Evolutionary conservation across 2,329 filamentous ascomycete species (phyloP).

Genomic region (Penicillium concentricum): DNA sequence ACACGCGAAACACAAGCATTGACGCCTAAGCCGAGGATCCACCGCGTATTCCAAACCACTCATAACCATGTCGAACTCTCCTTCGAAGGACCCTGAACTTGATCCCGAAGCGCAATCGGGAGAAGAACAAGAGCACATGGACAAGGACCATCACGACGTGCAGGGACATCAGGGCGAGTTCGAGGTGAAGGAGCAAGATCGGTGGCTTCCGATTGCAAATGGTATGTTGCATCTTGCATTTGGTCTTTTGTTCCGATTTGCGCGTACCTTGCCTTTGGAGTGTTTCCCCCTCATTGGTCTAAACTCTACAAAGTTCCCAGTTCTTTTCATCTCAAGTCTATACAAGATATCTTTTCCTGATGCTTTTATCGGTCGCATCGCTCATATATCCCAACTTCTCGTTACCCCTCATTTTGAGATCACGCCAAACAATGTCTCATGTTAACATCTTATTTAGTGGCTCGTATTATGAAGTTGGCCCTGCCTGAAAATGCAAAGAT

Average conservation of each 20-base stretch:
- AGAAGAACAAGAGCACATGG: conserved; percentile 88
- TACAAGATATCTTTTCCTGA: not conserved
- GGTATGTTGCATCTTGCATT: conserved; percentile 68
- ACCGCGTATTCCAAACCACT: conserved; percentile 39
- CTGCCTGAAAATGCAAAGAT: conserved; percentile 98
- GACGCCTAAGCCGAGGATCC: conserved; percentile 37
- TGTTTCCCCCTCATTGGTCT: conserved; percentile 25
- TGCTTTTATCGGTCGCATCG: not conserved
- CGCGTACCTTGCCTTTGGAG: conserved; percentile 48
- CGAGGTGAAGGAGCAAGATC: conserved; percentile 98
- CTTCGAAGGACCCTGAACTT: conserved; percentile 83
- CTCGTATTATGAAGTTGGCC: conserved; percentile 97
- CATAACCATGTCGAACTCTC: conserved; percentile 95
- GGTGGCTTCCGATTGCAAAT: conserved; percentile 99
- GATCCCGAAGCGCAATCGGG: conserved; percentile 92
- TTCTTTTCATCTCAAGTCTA: not conserved
- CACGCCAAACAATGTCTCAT: not conserved
- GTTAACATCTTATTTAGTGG: conserved; percentile 77
- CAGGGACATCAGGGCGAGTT: conserved; percentile 77
- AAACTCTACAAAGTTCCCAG: not conserved
- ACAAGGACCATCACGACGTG: conserved; percentile 63
- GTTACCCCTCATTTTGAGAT: not conserved
- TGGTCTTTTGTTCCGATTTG: conserved; percentile 50
- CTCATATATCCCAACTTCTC: not conserved
- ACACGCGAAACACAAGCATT: conserved; percentile 35